Evolutionary conservation across 2,329 filamentous ascomycete genomes (phyloP), one percentile per base, ranked within the genome.

Genomic region (Coleophoma eucalyptorum): DNA sequence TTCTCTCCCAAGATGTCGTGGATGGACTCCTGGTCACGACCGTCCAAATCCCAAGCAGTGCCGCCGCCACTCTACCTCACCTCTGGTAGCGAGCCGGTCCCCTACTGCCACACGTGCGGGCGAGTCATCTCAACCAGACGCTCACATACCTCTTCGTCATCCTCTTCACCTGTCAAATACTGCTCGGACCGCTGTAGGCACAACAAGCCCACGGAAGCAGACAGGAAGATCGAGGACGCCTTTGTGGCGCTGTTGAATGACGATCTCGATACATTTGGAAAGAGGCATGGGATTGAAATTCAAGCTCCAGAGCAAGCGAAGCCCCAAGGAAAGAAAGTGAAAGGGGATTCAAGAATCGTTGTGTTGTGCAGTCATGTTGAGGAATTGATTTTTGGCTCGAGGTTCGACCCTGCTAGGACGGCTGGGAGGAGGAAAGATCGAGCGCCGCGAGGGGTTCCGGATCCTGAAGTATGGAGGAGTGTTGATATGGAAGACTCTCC

Each of bases 81-180:
- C 13, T 43, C 53, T 13, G 42, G 70, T 2, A 71, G 72, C 41
- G 76, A 78, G 44, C 62, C 68, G 21, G 75, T 74, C 0, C 73
- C 75, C 1, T 83, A 83, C 61, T 83, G 79, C 56, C 74, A 75
- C 53, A 74, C 75, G 12, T 84, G 80, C 56, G 80, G 81, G 1
- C 70, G 80, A 38, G 72, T 80, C 2, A 81, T 82, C 37, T 72
- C 18, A 3, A 44, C 42, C 12, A 13, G 42, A 32, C 42, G 42
- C 42, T 44, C 42, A 26, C 19, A 75, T 55, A 62, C 65, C 61
- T 38, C n/a, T 13, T 19, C 40, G 3, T 20, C 31, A 4, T 35
- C 21, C 20, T 32, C 46, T 8, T 50, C 47, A 12, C 54, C 49
- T 20, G 43, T 57, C 65, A 82, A 80, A 54, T 84, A 82, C 67